Evolutionary conservation across 139 green algal species (phyloP), one percentile per base, ranked within the genome.

Genomic region (Volvox reticuliferus): DNA sequence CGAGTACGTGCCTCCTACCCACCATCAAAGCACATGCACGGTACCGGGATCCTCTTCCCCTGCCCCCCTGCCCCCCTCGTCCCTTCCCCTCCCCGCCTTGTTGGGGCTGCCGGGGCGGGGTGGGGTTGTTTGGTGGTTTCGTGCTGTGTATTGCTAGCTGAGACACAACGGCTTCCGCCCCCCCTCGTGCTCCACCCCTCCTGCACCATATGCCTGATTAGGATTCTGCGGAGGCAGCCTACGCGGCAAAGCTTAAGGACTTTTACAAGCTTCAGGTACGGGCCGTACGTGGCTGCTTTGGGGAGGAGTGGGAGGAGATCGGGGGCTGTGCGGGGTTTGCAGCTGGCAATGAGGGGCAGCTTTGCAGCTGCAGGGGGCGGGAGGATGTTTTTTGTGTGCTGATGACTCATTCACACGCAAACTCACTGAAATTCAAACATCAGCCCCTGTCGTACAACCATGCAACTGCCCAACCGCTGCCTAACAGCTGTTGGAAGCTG

Each of bases 191-290:
- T 37, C 30, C 81, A 19, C 3, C 3, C 75, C 75, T 32, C 35
- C 73, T 32, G 28, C 24, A 79, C 73, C 20, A 13, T 12, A 37
- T 37, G 21, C 62, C 22, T 67, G 67, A n/a, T 62, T 36, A 96
- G 86, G 93, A 93, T 73, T 94, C 87, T 13, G 92, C 96, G 14
- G 71, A 92, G 62, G 92, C 91, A 0, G 92, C 94, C 9, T 98
- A 98, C 91, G 88, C 73, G 0, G 79, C 30, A 75, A 95, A 95
- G 68, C 94, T 98, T 35, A 73, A 91, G 33, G 87, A 88, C 32
- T 94, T 95, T 36, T 91, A 91, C 85, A 32, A 73, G 22, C 89
- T 94, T 28, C 76, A 90, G 90, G 36, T 80, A 35, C 19, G 44
- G 44, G 44, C 44, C 44, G 44, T 55, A 55, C 61, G 50, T 28